phyloP scores from a whole-genome alignment of 371 early-diverging fungal species.

The Entomophthora muscae region DNA sequence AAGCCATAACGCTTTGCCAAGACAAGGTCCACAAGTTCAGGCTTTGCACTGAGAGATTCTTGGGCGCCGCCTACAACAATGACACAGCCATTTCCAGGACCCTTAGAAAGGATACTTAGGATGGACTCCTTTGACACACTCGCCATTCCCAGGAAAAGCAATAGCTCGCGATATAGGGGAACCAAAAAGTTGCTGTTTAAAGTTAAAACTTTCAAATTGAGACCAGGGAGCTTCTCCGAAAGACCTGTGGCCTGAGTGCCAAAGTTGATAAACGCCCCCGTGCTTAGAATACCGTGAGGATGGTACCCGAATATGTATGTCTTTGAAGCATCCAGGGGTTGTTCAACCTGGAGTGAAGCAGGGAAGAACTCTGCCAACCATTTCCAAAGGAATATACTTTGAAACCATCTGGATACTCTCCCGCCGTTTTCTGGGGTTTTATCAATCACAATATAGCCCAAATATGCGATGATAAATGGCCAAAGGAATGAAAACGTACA shows the following conservation, averaged over 20 bases:
- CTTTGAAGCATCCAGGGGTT: slow-evolving; percentile 36
- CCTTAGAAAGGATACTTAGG: slow-evolving; percentile 42
- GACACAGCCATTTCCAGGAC: slow-evolving; percentile 48
- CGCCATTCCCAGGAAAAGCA: slow-evolving; percentile 43
- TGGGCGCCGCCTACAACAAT: slow-evolving; percentile 64
- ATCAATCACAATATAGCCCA: slow-evolving; percentile 36
- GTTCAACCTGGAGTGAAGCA: slow-evolving; percentile 22
- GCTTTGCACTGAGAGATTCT: slow-evolving; percentile 43
- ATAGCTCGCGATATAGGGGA: slow-evolving; percentile 52
- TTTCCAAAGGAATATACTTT: slow-evolving; percentile 38
- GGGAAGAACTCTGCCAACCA: slow-evolving; percentile 69
- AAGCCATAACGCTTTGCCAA: slow-evolving; percentile 55
- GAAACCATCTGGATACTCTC: slow-evolving; percentile 34
- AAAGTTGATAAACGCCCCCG: slow-evolving; percentile 66
- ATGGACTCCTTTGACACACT: slow-evolving; percentile 53
- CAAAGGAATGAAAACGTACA: slow-evolving; percentile 27
- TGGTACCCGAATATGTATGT: slow-evolving; percentile 54
- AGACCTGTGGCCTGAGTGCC: slow-evolving; percentile 48
- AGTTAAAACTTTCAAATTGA: slow-evolving; percentile 35
- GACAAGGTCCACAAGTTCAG: slow-evolving; percentile 40
- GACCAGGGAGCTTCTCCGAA: slow-evolving; percentile 40
- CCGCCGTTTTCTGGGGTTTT: slow-evolving; percentile 48
- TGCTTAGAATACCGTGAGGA: slow-evolving; percentile 68
- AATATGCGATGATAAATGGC: slow-evolving; percentile 44
- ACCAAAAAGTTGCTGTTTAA: slow-evolving; percentile 35